Evolutionary conservation across 768 basidiomycete genomes (phyloP), one percentile per base, ranked within the genome.

Genomic region (Strobilomyces confusus): DNA sequence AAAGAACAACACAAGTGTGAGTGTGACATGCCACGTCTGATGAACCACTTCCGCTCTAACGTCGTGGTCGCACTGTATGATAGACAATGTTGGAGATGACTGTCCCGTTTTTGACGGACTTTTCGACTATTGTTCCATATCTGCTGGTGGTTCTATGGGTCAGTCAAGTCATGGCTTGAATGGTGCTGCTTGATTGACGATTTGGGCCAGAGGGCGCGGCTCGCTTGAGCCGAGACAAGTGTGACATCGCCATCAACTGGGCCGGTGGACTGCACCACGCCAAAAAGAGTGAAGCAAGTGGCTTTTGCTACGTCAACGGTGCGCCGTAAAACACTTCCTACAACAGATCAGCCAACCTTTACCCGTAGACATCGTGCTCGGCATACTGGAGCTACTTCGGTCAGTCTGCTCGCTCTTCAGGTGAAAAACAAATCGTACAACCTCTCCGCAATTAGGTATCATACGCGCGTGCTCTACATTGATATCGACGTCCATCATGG

Each of bases 71-170:
- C 11, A 29, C 25, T 44, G 37, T 48, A 40, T 12, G 14, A 37
- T 58, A 97, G 94, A 95, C 71, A 98, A 98, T 58, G 94, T 98
- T 20, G 97, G 95, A 32, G 97, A 99, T 63, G 97, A 99, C 69
- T 98, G 95, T 70, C 97, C 97, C 3, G 93, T 98, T 32, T 99
- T 99, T 61, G 97, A 99, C 61, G 97, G 97, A 1, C 74, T 99
- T 43, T 99, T 99, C 68, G 97, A 99, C 62, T 99, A 98, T 68
- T 98, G 97, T 67, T 95, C 95, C 4, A 99, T 99, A 63, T 98
- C 97, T 12, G 97, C 97, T n/a, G 97, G 97, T 44, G 97, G 97
- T 4, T 97, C 94, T 0, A 98, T 99, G 93, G 95, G 97, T 97
- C 61, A 53, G 86, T 72, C 36, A 26, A 29, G 14, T 36, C 37